Base-by-base conservation (phyloP, 352 stramenopile species). In the Phytopythium boreale region DNA sequence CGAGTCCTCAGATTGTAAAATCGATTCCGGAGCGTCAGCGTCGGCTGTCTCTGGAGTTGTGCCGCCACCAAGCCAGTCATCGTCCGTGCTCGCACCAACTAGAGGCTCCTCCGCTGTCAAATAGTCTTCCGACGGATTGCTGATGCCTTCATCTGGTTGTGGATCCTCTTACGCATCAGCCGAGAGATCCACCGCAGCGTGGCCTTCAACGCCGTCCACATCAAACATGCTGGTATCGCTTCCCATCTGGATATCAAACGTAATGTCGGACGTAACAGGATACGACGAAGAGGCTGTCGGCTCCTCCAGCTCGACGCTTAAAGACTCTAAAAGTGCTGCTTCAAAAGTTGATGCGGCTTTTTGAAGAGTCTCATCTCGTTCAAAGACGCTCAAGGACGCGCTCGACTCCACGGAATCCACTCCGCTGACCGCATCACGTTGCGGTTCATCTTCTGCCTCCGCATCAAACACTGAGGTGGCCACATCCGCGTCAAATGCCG, bases 161-260 rank as follows among this genome's bases (percentile, higher is more conserved):
- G 19, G 7, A 9, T 56, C 26, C 24, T 56, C 50, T 6, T 57
- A 19, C 19, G 1, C 51, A 9, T 43, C 51, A 24, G 31, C 24
- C n/a, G 17, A 29, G 4, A 43, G 17, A 27, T 27, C 34, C 8
- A 44, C 0, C 1, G 8, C 7, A 26, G 11, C 20, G 6, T 29
- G 20, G 19, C 19, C 20, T 9, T 46, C 19, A 14, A 29, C 31
- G 11, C 20, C 19, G 31, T 67, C 61, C 19, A 24, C 63, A 29
- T 74, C 60, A 15, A 59, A n/a, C 7, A 37, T 52, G 39, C 50
- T 68, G 10, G 37, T 19, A 37, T 52, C 52, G 22, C 71, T 59
- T 5, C 70, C 57, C 49, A 68, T 72, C 57, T 85, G 73, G 64
- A 80, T 80, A 49, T 87, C 74, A 58, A 82, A 67, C 0, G 80